A percentile compares a stretch with the other conserved stretches of the same genome.
Conservation (phyloP, 495 filamentous ascomycete genomes). For the Filosporella fistucella region DNA sequence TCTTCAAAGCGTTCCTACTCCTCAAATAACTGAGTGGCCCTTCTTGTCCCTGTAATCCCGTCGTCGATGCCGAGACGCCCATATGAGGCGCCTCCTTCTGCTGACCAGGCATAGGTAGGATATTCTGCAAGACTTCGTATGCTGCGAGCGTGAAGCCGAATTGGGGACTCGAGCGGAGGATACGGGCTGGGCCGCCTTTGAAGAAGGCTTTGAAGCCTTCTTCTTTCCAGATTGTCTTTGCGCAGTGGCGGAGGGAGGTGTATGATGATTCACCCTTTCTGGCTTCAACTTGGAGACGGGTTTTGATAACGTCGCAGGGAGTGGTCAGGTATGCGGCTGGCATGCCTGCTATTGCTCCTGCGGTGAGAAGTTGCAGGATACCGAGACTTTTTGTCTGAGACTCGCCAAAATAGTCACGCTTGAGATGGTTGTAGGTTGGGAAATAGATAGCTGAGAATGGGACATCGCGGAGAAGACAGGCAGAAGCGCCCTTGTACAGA, state of each 20-base stretch:
- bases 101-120: conserved; percentile 74
- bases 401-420: conserved; percentile 91
- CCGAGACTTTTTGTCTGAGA: conserved; percentile 84
- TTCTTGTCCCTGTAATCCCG: conserved; percentile 42
- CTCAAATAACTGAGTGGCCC: conserved; percentile 76
- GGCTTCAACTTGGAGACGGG: conserved; percentile 92
- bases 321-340: conserved; percentile 96
- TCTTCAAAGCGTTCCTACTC: conserved; percentile 91
- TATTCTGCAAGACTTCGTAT: conserved; percentile 85
- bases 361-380: conserved; percentile 85
- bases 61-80: conserved; percentile 31
- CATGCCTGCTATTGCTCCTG: conserved; percentile 98
- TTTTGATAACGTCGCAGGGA: conserved; percentile 98
- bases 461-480: conserved; percentile 91
- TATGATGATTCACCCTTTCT: conserved; percentile 90
- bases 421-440: conserved; percentile 91
- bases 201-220: conserved; percentile 96
- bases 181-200: conserved; percentile 94
- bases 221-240: conserved; percentile 74
- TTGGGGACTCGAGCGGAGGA: conserved; percentile 89
- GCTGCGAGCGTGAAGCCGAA: conserved; percentile 96
- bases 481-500: conserved; percentile 95
- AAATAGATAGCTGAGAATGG: conserved; percentile 99
- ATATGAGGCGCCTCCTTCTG: conserved; percentile 31
- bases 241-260: conserved; percentile 82